Evolutionary conservation across 2,329 filamentous ascomycete species (phyloP).

Genomic region (Lachnellula suecica): DNA sequence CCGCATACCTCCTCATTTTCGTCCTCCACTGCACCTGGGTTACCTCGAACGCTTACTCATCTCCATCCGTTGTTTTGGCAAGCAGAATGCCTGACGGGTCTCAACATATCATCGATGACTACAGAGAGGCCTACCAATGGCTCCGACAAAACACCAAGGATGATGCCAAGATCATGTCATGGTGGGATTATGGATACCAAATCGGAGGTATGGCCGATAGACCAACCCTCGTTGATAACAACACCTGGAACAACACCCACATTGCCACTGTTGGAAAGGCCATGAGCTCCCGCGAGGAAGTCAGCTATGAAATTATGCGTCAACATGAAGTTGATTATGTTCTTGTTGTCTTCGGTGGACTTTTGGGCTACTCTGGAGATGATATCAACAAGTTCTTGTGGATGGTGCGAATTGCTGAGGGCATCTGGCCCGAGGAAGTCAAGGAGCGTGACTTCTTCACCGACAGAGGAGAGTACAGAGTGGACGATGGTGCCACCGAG

Average conservation of each 20-base stretch:
- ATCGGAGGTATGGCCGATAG: conserved; percentile 99
- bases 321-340: conserved; percentile 99
- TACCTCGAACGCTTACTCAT: conserved; percentile 98
- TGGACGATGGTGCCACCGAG: conserved; percentile 89
- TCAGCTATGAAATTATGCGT: conserved; percentile 97
- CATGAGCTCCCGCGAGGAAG: conserved; percentile 96
- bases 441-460: conserved; percentile 98
- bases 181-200: conserved; percentile 99
- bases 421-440: conserved; percentile 99
- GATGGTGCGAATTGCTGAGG: conserved; percentile 99
- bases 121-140: conserved; percentile 99
- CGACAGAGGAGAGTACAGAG: conserved; percentile 85
- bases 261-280: conserved; percentile 99
- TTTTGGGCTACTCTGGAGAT: conserved; percentile 95
- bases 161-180: conserved; percentile 98
- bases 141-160: conserved; percentile 93
- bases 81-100: conserved; percentile 90
- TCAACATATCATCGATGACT: conserved; percentile 98
- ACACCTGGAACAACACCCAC: conserved; percentile 99
- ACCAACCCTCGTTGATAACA: conserved; percentile 97
- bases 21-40: conserved; percentile 99
- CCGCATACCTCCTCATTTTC: conserved; percentile 84
- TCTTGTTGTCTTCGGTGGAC: conserved; percentile 92
- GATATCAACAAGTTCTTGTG: conserved; percentile 99
- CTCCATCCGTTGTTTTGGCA: conserved; percentile 92